Evolutionary conservation across 176 grass and related monocot species (phyloP).

Genomic region (Bromus sterilis): DNA sequence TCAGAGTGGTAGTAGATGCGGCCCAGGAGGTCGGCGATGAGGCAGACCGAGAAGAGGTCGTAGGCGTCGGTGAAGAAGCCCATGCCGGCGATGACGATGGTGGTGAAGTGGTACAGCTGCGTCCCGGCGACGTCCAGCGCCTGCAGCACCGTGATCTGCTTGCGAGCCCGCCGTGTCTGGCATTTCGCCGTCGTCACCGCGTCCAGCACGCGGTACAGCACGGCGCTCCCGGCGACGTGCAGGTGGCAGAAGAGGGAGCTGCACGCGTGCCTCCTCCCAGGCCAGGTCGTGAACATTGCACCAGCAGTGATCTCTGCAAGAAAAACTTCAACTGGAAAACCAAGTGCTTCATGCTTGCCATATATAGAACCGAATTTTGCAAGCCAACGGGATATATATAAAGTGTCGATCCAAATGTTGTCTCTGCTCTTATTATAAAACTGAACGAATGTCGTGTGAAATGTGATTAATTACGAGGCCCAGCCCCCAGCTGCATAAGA

Average conservation of each 20-base stretch:
- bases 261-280: not conserved
- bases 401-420: not conserved
- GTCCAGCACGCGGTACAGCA: not conserved
- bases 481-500: not conserved
- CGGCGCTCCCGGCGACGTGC: not conserved
- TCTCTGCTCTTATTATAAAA: not conserved
- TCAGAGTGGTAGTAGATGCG: not conserved
- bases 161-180: not conserved
- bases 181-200: not conserved
- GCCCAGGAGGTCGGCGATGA: not conserved
- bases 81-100: constrained; percentile 75
- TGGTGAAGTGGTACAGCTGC: not conserved
- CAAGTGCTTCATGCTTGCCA: too few relatives aligned
- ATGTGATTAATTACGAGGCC: not conserved
- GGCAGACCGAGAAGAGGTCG: constrained; percentile 54
- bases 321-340: too few relatives aligned
- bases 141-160: not conserved
- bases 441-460: not conserved
- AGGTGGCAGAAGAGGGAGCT: not conserved
- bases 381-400: not conserved
- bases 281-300: not conserved
- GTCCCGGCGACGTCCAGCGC: not conserved
- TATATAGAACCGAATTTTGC: not conserved
- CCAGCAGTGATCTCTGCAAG: too few relatives aligned
- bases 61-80: constrained; percentile 92